phyloP scores from a whole-genome alignment of 176 grass and related monocot genomes.

The Eremochloa ophiuroides region DNA sequence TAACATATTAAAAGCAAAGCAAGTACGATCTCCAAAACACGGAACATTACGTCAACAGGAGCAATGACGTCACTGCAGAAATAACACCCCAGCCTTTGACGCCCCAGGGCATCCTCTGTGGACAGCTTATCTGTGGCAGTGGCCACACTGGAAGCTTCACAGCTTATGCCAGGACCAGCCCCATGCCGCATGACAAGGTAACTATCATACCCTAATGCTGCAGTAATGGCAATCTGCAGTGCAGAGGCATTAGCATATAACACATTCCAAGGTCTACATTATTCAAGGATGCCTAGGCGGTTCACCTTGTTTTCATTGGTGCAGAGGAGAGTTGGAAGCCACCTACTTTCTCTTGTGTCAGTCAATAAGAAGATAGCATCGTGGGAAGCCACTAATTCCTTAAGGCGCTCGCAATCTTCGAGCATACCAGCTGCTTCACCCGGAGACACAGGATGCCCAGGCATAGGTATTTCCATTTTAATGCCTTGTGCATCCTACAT shows the following conservation, averaged over 20 bases:
- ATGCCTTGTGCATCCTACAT: slow-evolving; percentile 66
- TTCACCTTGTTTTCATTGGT: slow-evolving; percentile 72
- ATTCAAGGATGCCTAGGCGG: slow-evolving; percentile 16
- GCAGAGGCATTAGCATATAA: slow-evolving; percentile 29
- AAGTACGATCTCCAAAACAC: slow-evolving; percentile 5
- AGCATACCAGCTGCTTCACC: slow-evolving; percentile 55
- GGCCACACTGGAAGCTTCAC: slow-evolving; percentile 29
- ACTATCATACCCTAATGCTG: slow-evolving; percentile 95
- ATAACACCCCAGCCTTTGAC: slow-evolving; percentile 78
- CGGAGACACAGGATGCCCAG: slow-evolving; percentile 76
- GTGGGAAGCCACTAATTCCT: slow-evolving; percentile 67
- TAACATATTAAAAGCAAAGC: neutral
- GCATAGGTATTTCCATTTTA: slow-evolving; percentile 87
- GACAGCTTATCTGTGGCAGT: slow-evolving; percentile 22
- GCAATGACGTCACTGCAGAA: slow-evolving; percentile 94
- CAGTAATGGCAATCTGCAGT: slow-evolving; percentile 81
- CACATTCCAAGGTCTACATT: slow-evolving; percentile 3
- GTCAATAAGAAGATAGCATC: slow-evolving; percentile 89
- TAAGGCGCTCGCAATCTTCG: slow-evolving; percentile 55
- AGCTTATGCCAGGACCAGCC: slow-evolving; percentile 53
- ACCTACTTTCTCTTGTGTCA: slow-evolving; percentile 95
- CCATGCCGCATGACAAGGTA: slow-evolving; percentile 97
- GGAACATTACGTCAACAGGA: slow-evolving; percentile 83
- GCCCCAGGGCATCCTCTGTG: slow-evolving; percentile 37
- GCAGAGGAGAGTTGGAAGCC: slow-evolving; percentile 89